Evolutionary conservation across 495 filamentous ascomycete genomes (phyloP), one percentile per base, ranked within the genome.

Genomic region (Podospora bellae-mahoneyi): DNA sequence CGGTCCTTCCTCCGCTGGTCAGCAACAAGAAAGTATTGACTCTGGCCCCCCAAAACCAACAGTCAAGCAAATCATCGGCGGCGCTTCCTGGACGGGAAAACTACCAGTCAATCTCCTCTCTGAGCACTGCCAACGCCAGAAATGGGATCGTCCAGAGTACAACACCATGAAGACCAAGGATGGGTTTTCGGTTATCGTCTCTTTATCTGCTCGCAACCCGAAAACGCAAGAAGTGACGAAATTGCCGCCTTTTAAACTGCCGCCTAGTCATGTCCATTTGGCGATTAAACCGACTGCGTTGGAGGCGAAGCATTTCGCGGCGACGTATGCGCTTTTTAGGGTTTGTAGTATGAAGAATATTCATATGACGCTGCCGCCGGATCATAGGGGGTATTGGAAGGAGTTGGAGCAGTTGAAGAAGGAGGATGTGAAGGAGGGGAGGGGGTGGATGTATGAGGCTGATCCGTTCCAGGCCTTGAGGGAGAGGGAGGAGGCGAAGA

Each of bases 31-130:
- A 30, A 20, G 58, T 58, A 64, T 19, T 70, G 58, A 60, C 26
- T 69, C 73, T 3, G 80, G 78, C 0, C 88, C 87, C 23, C 93
- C 93, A 68, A 91, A 90, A 72, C 91, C 92, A 53, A 88, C 91
- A 34, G 89, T 92, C 64, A 91, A 93, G 78, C 89, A 92, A 70
- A 80, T 99, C 66, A 97, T 99, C 77, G 96, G 92, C 62, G 95
- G 95, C 62, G 87, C 92, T 71, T 97, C 93, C 75, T 99, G 96
- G 96, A 99, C 95, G 0, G 95, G 95, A 48, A 99, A 99, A 77
- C 80, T 99, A 53, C 95, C 95, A 3, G 91, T 97, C 64, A 95
- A 94, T 75, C 83, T 99, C 75, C 88, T 99, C 65, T 89, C 90
- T 19, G 95, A 99, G 84, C 92, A 96, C 81, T 96, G 92, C 74